Base-by-base conservation (phyloP, 306 rosid genomes). In the Cucurbita pepo region DNA sequence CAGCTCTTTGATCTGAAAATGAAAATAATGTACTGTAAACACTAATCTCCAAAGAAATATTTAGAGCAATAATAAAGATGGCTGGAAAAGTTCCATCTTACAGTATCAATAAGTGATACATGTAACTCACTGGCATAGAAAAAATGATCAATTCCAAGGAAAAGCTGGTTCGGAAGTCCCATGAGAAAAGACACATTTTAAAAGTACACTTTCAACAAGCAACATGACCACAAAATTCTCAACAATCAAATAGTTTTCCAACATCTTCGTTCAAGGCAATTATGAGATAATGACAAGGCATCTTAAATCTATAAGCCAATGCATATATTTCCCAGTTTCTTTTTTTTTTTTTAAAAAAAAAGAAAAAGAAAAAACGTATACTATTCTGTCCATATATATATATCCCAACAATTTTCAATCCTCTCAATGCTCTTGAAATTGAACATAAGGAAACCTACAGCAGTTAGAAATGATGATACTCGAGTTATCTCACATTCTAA, bases 1-100 rank as follows among this genome's bases (percentile, higher is more conserved):
- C 78, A 95, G 92, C 90, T 95, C 99, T 82, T 95, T 95, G 89
- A 95, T 91, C 99, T 95, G 91, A 85, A 86, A 80, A 86, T 59
- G 79, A 48, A 77, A 82, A 74, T 59, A 50, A 50, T 48, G 45
- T 14, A 22, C 7, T 30, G 57, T 15, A 69, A 34, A 69, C 5
- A 25, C 74, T 30, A 53, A 56, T 67, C 14, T 47, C 7, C 36
- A 19, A 65, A 43, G 37, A 64, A 45, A 45, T 19, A 10, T 65
- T 41, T 41, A 5, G 36, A 19, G 36, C 71, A 64, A 30, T 30
- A 56, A 56, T 55, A 56, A 59, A 59, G 43, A n/a, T 10, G 18
- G 65, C 16, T 5, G 11, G 15, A 36, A 59, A 59, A 59, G 4
- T 59, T 59, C 8, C 18, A 59, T 59, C 65, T 59, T 59, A 30